phyloP scores from a whole-genome alignment of 345 rosid species.

The Acer negundo region DNA sequence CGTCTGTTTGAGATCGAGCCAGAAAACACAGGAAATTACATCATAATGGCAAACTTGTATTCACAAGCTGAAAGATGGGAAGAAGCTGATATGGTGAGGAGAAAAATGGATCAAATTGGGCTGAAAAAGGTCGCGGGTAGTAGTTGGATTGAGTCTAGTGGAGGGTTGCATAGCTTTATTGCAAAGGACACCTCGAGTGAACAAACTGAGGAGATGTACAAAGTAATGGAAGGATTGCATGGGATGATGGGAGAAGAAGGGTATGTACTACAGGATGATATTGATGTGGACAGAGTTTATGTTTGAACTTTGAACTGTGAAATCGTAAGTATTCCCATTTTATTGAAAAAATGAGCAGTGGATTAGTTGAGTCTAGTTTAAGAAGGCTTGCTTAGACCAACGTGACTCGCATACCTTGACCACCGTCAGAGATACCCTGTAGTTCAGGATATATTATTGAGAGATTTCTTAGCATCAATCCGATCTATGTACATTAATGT shows the following conservation, averaged over 20 bases:
- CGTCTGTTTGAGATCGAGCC: conserved; percentile 72
- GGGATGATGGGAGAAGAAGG: conserved; percentile 52
- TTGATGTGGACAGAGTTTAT: conserved; percentile 30
- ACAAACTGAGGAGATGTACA: conserved; percentile 42
- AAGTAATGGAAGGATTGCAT: conserved; percentile 42
- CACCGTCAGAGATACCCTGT: background rate
- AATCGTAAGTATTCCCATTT: background rate
- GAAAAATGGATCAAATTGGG: conserved; percentile 57
- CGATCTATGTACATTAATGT: background rate
- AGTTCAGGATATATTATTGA: background rate
- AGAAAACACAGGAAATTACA: conserved; percentile 70
- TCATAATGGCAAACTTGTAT: conserved; percentile 76
- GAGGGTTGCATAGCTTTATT: conserved; percentile 45
- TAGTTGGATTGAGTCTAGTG: conserved; percentile 68
- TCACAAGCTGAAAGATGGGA: conserved; percentile 83
- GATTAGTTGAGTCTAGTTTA: background rate
- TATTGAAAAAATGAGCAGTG: background rate
- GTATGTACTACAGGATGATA: conserved; percentile 31
- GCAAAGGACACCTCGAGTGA: conserved; percentile 49
- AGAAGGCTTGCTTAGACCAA: background rate
- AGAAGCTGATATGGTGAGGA: conserved; percentile 73
- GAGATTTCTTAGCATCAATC: background rate
- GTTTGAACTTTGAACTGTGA: conserved; percentile 9
- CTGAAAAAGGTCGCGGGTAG: conserved; percentile 73
- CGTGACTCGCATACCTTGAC: background rate